Evolutionary conservation across 495 filamentous ascomycete species (phyloP), one percentile per base, ranked within the genome.

Genomic region (Cercophora samala): DNA sequence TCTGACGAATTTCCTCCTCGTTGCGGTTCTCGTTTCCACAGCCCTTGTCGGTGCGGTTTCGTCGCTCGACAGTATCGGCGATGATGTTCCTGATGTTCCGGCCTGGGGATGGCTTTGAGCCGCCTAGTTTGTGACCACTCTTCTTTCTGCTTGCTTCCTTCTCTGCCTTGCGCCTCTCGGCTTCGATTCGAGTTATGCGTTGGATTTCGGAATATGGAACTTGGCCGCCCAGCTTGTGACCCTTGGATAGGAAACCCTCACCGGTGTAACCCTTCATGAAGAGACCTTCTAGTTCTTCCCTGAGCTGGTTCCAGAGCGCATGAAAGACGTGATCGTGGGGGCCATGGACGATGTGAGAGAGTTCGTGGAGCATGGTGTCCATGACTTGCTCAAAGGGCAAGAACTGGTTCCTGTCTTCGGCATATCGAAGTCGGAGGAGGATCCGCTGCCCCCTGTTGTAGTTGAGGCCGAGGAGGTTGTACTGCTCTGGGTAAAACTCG

Each of bases 301-400:
- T 88, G 8, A 97, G 86, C 68, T 96, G 87, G 65, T 97, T 89
- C 90, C 93, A 96, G 21, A 97, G 79, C 4, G 86, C 87, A 68
- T 97, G 87, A 73, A 97, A 97, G 17, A 90, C 83, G 51, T 81
- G 85, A 65, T 97, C 87, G 73, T 99, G 95, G 0, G 92, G 91
- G 0, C 91, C 92, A 73, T 88, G 86, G 2, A 91, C 84, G 68
- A 90, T 97, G 74, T 99, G 95, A n/a, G 87, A 89, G 1, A 99
- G 86, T 85, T 98, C 95, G 74, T 99, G 95, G 32, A 99, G 86
- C 91, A 98, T 94, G 1, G 94, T 98, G 76, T 96, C 92, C 17
- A 90, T 82, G 2, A 97, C 85, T 68, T 91, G 79, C 63, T 97
- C 92, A 25, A 93, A 70, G 9, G 91, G 89, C 9, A 97, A 77